These are phyloP conservation scores for Dovyalis caffra DNA, from an alignment of 345 rosid genomes.

Conservation along the genomic window DNA sequence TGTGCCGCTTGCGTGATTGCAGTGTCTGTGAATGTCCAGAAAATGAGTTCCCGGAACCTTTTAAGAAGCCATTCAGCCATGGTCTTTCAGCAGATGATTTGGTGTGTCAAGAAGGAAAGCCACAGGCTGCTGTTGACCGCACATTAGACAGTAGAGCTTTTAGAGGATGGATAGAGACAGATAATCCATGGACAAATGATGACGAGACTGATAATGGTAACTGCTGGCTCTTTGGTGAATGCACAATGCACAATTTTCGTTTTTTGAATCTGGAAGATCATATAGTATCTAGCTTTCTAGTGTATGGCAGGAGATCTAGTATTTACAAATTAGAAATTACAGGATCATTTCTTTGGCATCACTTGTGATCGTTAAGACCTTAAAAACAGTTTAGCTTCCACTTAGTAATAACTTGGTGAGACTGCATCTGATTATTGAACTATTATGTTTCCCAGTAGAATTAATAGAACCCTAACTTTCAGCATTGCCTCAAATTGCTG, in stretches of 20 bases:
- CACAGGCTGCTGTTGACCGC: slow-evolving; percentile 85
- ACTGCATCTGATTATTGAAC: not conserved
- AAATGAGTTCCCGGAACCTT: slow-evolving; percentile 76
- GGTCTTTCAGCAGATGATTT: slow-evolving; percentile 63
- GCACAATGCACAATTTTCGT: not conserved
- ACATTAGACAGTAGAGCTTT: slow-evolving; percentile 73
- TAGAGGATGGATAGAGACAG: slow-evolving; percentile 83
- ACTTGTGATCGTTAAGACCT: not conserved
- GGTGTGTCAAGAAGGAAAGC: slow-evolving; percentile 91
- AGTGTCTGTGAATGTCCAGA: slow-evolving; percentile 98
- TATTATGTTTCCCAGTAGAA: not conserved
- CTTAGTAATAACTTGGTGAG: not conserved
- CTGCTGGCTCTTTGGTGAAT: slow-evolving; percentile 13
- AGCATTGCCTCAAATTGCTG: too few relatives aligned
- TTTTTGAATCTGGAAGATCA: not conserved
- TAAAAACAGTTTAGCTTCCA: not conserved
- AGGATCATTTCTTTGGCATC: not conserved
- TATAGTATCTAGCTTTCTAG: not conserved
- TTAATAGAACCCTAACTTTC: not conserved
- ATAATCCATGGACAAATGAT: slow-evolving; percentile 95
- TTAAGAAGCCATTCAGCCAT: slow-evolving; percentile 49
- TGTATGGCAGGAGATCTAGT: not conserved
- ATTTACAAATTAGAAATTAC: not conserved
- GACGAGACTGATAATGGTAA: slow-evolving; percentile 92
- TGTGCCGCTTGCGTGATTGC: slow-evolving; percentile 93